A percentile compares a stretch with the other conserved stretches of the same genome.
These are phyloP conservation scores for Cajanus cajan DNA, from an alignment of 306 rosid genomes.

Conservation along the genomic window DNA sequence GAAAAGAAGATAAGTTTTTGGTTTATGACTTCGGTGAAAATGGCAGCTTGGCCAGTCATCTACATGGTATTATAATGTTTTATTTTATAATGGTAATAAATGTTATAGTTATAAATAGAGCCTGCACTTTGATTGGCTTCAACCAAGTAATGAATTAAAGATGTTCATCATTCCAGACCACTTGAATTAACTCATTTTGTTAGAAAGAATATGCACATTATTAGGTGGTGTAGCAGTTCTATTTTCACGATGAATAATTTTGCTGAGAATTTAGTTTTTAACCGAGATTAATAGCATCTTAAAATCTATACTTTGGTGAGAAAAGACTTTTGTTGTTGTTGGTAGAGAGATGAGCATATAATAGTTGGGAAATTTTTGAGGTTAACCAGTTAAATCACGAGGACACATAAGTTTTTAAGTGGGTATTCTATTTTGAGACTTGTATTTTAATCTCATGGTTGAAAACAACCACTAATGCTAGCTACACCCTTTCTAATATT, in stretches of 20 bases:
- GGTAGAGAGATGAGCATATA: too few relatives aligned
- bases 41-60: slow-evolving; percentile 60
- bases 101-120: neutral
- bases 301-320: too few relatives aligned
- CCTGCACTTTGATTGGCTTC: neutral
- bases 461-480: too few relatives aligned
- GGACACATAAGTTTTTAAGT: too few relatives aligned
- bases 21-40: slow-evolving; percentile 46
- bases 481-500: too few relatives aligned
- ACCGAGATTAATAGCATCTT: neutral
- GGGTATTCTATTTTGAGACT: too few relatives aligned
- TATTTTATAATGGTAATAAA: neutral
- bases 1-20: slow-evolving; percentile 56
- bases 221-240: neutral
- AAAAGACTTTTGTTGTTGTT: too few relatives aligned
- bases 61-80: slow-evolving; percentile 45
- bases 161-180: neutral
- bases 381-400: too few relatives aligned
- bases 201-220: neutral
- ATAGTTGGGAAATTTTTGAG: too few relatives aligned
- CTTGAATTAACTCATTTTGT: neutral
- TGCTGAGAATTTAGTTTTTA: neutral
- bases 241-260: neutral
- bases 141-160: neutral
- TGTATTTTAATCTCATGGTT: neutral